phyloP scores from a whole-genome alignment of 2,329 filamentous ascomycete species.

The Diaporthe sp. region DNA sequence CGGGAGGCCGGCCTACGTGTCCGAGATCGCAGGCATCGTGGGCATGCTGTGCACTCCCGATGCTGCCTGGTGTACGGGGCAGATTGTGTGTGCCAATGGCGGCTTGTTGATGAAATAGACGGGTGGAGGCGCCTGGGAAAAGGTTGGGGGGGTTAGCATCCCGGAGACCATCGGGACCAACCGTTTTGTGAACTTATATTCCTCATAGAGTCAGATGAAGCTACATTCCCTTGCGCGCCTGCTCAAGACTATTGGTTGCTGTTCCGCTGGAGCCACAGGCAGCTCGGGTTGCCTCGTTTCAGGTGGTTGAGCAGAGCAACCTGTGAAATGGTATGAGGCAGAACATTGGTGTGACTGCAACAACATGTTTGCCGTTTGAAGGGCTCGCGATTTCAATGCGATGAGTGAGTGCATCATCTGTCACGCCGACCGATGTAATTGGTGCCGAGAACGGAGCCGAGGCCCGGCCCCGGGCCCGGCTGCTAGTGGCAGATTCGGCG shows the following conservation, averaged over 20 bases:
- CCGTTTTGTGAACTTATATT: background rate
- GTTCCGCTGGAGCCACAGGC: background rate
- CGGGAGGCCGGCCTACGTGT: constrained; percentile 73
- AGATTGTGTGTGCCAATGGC: constrained; percentile 84
- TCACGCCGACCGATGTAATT: no score
- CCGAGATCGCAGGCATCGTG: constrained; percentile 81
- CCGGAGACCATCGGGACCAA: background rate
- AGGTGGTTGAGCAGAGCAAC: background rate
- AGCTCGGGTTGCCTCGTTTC: background rate
- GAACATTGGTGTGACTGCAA: background rate
- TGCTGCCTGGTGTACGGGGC: constrained; percentile 83
- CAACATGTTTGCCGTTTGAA: background rate
- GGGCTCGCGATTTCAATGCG: no score
- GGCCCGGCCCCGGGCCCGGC: background rate
- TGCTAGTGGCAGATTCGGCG: constrained; percentile 1
- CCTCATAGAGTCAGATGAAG: background rate
- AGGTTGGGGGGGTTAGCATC: background rate
- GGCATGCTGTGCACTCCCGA: constrained; percentile 82
- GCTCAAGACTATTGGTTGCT: background rate
- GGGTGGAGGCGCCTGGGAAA: background rate
- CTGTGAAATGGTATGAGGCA: background rate
- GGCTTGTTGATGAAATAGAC: constrained; percentile 68
- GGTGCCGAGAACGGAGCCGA: background rate
- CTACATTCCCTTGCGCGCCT: background rate
- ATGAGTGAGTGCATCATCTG: background rate